Percentiles rank a stretch among this genome's conserved stretches.
Conservation (phyloP, 2,329 filamentous ascomycete genomes). For the Fusarium falciforme region DNA sequence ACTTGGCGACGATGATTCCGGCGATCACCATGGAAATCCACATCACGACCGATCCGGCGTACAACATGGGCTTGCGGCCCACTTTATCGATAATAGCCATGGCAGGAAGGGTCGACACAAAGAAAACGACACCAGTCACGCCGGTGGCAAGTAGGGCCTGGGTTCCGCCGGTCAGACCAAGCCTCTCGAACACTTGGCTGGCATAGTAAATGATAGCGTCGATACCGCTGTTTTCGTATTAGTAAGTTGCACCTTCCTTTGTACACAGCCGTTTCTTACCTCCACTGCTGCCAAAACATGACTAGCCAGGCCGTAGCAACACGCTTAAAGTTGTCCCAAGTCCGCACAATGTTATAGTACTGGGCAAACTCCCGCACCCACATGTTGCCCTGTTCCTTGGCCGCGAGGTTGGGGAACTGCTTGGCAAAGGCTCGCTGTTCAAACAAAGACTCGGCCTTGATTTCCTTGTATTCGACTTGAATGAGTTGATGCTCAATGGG, state of each 20-base stretch:
- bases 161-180: slow-evolving; percentile 71
- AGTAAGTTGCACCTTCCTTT: not conserved
- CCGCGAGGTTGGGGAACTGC: slow-evolving; percentile 59
- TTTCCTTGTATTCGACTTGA: slow-evolving; percentile 82
- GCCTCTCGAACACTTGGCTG: slow-evolving; percentile 70
- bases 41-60: slow-evolving; percentile 54
- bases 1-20: slow-evolving; percentile 34
- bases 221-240: slow-evolving; percentile 10
- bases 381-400: slow-evolving; percentile 55
- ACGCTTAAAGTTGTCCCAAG: slow-evolving; percentile 66
- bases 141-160: slow-evolving; percentile 74
- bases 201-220: slow-evolving; percentile 57
- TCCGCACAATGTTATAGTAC: slow-evolving; percentile 51
- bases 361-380: slow-evolving; percentile 60
- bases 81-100: slow-evolving; percentile 55
- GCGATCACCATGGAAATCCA: slow-evolving; percentile 35
- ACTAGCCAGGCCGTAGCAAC: slow-evolving; percentile 73
- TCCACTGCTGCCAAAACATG: slow-evolving; percentile 69
- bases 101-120: slow-evolving; percentile 52
- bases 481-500: slow-evolving; percentile 73
- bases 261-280: not conserved
- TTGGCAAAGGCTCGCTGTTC: slow-evolving; percentile 77
- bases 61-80: slow-evolving; percentile 54
- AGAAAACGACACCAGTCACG: slow-evolving; percentile 77
- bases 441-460: slow-evolving; percentile 81